Conservation (phyloP, 805 yeast species). For the Saccharomycopsis synnaedendra region DNA sequence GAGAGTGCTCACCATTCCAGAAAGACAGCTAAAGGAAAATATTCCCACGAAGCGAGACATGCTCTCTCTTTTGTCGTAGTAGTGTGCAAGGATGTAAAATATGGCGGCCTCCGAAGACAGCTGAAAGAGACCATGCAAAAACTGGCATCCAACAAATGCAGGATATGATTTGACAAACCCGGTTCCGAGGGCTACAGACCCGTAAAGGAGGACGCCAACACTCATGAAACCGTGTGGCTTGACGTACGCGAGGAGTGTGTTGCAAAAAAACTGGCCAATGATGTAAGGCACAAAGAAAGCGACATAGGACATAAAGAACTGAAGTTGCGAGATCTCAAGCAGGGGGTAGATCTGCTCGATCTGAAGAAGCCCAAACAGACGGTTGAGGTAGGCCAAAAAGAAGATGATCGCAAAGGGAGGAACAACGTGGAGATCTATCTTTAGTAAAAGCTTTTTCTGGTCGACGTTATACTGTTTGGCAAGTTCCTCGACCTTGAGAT, state of each 20-base stretch:
- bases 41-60: constrained; percentile 59
- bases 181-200: constrained; percentile 50
- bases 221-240: constrained; percentile 57
- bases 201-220: constrained; percentile 45
- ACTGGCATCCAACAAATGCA: constrained; percentile 48
- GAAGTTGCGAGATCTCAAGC: constrained; percentile 40
- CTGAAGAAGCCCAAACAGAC: constrained; percentile 40
- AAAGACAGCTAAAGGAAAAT: constrained; percentile 53
- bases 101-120: constrained; percentile 67
- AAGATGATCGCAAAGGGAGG: constrained; percentile 9
- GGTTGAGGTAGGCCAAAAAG: constrained; percentile 9
- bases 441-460: neutral
- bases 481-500: constrained; percentile 4
- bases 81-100: constrained; percentile 56
- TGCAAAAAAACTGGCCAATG: constrained; percentile 53
- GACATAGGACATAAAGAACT: constrained; percentile 53
- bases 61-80: constrained; percentile 53
- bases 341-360: constrained; percentile 54
- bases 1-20: constrained; percentile 70
- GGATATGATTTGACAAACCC: constrained; percentile 51
- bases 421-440: constrained; percentile 7
- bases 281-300: constrained; percentile 66
- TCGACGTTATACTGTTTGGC: neutral
- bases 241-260: constrained; percentile 43
- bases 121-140: constrained; percentile 56